These are phyloP conservation scores for Cladosporium halotolerans DNA, from an alignment of 2,329 filamentous ascomycete species.

Conservation along the genomic window DNA sequence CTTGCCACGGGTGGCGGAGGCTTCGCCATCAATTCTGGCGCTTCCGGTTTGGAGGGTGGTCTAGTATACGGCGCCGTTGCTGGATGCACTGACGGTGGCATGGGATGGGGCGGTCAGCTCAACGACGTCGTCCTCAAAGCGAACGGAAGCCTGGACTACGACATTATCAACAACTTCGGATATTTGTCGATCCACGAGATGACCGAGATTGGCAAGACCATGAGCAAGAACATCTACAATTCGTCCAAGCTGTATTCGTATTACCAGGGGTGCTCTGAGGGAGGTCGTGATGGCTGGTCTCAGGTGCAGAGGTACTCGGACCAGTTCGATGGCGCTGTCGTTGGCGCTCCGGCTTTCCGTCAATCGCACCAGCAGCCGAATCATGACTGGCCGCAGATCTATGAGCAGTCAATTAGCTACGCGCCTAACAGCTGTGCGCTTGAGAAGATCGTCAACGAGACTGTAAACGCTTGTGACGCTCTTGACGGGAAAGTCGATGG, in stretches of 20 bases:
- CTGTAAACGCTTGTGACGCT: constrained; percentile 49
- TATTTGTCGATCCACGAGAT: constrained; percentile 50
- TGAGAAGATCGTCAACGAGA: constrained; percentile 48
- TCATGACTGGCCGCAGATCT: constrained; percentile 35
- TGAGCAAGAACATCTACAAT: constrained; percentile 38
- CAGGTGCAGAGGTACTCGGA: constrained; percentile 48
- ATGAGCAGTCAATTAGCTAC: constrained; percentile 37
- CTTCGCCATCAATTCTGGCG: constrained; percentile 28
- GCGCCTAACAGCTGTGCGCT: constrained; percentile 43
- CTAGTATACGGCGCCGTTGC: constrained; percentile 44
- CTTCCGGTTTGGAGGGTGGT: constrained; percentile 27
- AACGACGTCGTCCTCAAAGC: constrained; percentile 10
- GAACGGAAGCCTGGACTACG: constrained; percentile 49
- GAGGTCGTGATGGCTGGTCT: constrained; percentile 44
- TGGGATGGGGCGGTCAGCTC: constrained; percentile 37
- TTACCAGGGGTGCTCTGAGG: constrained; percentile 51
- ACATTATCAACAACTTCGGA: constrained; percentile 45
- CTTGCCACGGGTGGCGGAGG: constrained; percentile 44
- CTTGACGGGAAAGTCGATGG: constrained; percentile 38
- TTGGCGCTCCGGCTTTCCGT: constrained; percentile 44
- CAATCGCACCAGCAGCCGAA: constrained; percentile 43
- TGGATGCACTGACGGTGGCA: constrained; percentile 47
- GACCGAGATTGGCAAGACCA: constrained; percentile 41
- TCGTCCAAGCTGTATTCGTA: constrained; percentile 39
- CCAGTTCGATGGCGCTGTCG: constrained; percentile 42